Evolutionary conservation across 495 filamentous ascomycete genomes (phyloP).

Genomic region (Neohortaea acidophila): DNA sequence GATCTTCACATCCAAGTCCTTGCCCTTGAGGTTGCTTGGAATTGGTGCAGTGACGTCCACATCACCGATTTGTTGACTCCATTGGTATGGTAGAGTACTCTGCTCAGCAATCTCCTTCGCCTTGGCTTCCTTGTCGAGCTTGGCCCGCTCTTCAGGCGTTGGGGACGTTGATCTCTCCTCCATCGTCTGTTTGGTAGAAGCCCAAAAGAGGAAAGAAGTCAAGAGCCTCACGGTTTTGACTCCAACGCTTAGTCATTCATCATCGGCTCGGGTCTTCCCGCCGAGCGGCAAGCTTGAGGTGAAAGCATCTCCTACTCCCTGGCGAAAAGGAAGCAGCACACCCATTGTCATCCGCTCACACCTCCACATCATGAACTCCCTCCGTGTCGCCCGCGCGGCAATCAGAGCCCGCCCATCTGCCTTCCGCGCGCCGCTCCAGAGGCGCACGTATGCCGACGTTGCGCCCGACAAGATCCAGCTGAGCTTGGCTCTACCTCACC

Average conservation of each 20-base stretch:
- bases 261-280: too few relatives aligned
- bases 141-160: slow-evolving; percentile 41
- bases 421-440: slow-evolving; percentile 54
- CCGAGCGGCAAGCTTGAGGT: not conserved
- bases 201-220: too few relatives aligned
- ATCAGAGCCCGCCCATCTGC: slow-evolving; percentile 60
- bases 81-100: slow-evolving; percentile 87
- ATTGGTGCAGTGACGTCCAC: slow-evolving; percentile 67
- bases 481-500: slow-evolving; percentile 90
- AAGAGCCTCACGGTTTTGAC: too few relatives aligned
- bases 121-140: slow-evolving; percentile 42
- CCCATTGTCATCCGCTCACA: too few relatives aligned
- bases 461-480: slow-evolving; percentile 94
- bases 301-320: too few relatives aligned
- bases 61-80: slow-evolving; percentile 90
- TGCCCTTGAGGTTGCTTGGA: slow-evolving; percentile 64
- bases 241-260: too few relatives aligned
- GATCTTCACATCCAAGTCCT: slow-evolving; percentile 69
- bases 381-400: slow-evolving; percentile 78
- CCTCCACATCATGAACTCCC: slow-evolving; percentile 73
- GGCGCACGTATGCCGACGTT: slow-evolving; percentile 87
- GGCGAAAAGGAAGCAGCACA: too few relatives aligned
- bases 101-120: slow-evolving; percentile 74
- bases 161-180: slow-evolving; percentile 19
- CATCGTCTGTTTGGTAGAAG: slow-evolving; percentile 10